A percentile compares a stretch with the other conserved stretches of the same genome.
These are phyloP conservation scores for Boletus bicolor DNA, from an alignment of 768 basidiomycete species.

Conservation along the genomic window DNA sequence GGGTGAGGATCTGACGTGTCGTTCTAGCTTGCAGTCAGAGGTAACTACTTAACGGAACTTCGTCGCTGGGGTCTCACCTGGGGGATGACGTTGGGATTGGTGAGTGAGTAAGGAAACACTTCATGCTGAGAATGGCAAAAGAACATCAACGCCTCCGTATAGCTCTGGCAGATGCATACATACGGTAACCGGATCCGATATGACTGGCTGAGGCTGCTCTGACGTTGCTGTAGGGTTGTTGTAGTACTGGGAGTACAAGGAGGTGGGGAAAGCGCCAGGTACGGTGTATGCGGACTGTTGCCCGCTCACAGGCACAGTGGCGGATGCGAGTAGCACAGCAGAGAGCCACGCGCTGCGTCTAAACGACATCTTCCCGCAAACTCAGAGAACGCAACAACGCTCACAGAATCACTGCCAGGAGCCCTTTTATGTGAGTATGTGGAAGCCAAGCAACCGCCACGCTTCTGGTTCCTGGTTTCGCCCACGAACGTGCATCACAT, in stretches of 20 bases:
- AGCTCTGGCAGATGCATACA: slow-evolving; percentile 2
- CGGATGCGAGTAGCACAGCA: slow-evolving; percentile 5
- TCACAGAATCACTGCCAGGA: too few relatives aligned
- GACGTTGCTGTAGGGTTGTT: slow-evolving; percentile 71
- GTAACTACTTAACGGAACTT: not conserved
- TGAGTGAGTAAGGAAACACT: slow-evolving; percentile 58
- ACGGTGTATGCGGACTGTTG: slow-evolving; percentile 42
- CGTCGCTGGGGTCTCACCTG: slow-evolving; percentile 24
- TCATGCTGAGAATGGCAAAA: slow-evolving; percentile 40
- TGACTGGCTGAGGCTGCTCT: slow-evolving; percentile 72
- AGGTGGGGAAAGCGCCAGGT: slow-evolving; percentile 63
- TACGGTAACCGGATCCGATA: slow-evolving; percentile 69
- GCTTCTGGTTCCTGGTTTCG: not conserved
- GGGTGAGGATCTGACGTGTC: slow-evolving; percentile 63
- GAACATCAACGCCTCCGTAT: not conserved
- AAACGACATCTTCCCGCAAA: slow-evolving; percentile 10
- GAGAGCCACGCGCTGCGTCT: not conserved
- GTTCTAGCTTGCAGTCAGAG: slow-evolving; percentile 32
- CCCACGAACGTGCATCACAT: slow-evolving; percentile 23
- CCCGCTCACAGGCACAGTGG: slow-evolving; percentile 4
- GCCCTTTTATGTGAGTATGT: slow-evolving; percentile 8
- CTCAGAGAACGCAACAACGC: not conserved
- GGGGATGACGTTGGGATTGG: slow-evolving; percentile 59
- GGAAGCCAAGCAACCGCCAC: not conserved
- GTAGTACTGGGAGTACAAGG: slow-evolving; percentile 62